These are phyloP conservation scores for Pseudomicrostroma phylloplanum DNA, from an alignment of 1,284 basidiomycete species.

Conservation along the genomic window DNA sequence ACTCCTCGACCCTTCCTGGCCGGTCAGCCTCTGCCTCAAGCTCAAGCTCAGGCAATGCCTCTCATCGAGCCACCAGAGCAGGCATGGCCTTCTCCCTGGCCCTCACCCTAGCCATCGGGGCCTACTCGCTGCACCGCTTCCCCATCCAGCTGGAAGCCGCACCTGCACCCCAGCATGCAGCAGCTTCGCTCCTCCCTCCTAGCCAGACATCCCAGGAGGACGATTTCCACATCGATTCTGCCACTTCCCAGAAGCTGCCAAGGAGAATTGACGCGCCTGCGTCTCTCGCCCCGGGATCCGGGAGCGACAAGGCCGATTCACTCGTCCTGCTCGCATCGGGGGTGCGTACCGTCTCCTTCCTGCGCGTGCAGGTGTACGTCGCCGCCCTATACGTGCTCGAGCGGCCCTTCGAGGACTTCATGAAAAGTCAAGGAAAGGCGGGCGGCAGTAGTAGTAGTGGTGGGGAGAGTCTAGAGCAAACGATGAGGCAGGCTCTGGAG, in stretches of 20 bases:
- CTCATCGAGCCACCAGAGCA: too few species aligned
- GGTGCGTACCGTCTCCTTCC: slow-evolving; percentile 73
- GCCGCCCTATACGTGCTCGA: slow-evolving; percentile 78
- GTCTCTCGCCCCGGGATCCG: background rate
- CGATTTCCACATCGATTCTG: background rate
- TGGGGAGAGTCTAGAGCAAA: slow-evolving; percentile 2
- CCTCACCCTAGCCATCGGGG: too few species aligned
- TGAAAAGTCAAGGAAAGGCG: background rate
- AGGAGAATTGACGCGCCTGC: background rate
- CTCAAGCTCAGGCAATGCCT: too few species aligned
- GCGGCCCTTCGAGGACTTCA: slow-evolving; percentile 17
- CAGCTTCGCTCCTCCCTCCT: too few species aligned
- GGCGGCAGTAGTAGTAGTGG: too few species aligned
- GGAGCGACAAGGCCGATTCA: background rate
- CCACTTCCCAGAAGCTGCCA: background rate
- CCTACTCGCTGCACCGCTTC: too few species aligned
- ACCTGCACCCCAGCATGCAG: too few species aligned
- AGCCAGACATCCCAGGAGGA: background rate
- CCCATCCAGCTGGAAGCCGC: too few species aligned
- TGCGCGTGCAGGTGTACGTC: slow-evolving; percentile 75
- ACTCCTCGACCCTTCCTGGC: too few species aligned
- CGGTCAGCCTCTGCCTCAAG: too few species aligned
- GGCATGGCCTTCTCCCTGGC: too few species aligned
- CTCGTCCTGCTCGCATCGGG: slow-evolving; percentile 65
- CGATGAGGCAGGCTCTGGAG: slow-evolving; percentile 16